Evolutionary conservation across 106 monocot genomes (phyloP).

Genomic region (Chionographis japonica): DNA sequence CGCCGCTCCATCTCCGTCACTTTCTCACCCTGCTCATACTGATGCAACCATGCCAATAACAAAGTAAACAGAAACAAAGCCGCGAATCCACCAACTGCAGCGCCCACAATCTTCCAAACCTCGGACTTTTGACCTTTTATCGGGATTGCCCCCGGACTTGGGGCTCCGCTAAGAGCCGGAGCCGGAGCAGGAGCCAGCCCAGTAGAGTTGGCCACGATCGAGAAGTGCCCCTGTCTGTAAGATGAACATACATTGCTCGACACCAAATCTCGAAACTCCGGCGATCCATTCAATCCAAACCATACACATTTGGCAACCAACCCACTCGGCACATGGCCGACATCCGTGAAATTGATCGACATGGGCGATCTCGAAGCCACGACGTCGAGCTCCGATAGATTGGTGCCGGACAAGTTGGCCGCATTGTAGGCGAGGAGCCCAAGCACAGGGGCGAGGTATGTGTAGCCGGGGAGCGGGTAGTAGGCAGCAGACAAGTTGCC

Average conservation of each 20-base stretch:
- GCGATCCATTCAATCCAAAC: constrained; percentile 61
- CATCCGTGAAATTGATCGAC: constrained; percentile 41
- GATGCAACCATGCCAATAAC: constrained; percentile 20
- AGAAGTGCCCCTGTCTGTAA: constrained; percentile 62
- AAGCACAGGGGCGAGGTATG: constrained; percentile 57
- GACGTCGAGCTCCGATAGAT: constrained; percentile 43
- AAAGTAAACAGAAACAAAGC: constrained; percentile 31
- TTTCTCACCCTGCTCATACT: constrained; percentile 30
- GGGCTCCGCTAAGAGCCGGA: constrained; percentile 13
- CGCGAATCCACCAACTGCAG: constrained; percentile 30
- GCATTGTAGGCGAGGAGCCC: constrained; percentile 81
- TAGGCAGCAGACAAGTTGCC: constrained; percentile 67
- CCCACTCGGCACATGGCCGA: constrained; percentile 17
- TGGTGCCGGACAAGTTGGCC: constrained; percentile 41
- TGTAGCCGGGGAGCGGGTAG: constrained; percentile 60
- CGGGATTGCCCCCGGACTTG: neutral
- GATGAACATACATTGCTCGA: constrained; percentile 41
- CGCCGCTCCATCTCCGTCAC: constrained; percentile 45
- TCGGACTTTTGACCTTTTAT: constrained; percentile 24
- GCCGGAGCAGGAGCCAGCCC: constrained; percentile 38
- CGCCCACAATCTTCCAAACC: constrained; percentile 51
- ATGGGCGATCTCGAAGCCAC: constrained; percentile 45
- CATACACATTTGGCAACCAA: constrained; percentile 41
- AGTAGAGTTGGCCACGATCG: constrained; percentile 60
- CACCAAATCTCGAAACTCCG: constrained; percentile 41